phyloP scores from a whole-genome alignment of 352 stramenopile genomes.

The Globisporangium parvum region DNA sequence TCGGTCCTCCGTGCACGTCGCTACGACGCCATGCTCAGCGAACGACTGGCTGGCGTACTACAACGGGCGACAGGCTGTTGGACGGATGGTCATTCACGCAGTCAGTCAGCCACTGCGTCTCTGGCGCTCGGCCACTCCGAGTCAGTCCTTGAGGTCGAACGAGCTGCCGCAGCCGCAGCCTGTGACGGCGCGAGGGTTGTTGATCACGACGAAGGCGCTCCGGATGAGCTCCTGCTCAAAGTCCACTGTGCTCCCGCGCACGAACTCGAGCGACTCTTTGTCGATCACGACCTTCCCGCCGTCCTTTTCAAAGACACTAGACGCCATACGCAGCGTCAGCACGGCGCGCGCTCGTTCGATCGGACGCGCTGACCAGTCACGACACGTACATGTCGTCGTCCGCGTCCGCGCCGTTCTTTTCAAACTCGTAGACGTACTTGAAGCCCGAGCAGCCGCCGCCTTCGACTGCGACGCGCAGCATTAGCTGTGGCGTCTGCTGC shows the following conservation, averaged over 20 bases:
- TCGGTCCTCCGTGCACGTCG: not conserved
- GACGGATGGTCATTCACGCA: too few relatives aligned
- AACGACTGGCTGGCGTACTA: too few relatives aligned
- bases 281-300: conserved; percentile 88
- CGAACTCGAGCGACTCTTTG: conserved; percentile 91
- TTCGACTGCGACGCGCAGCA: conserved; percentile 88
- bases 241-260: conserved; percentile 93
- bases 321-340: not conserved
- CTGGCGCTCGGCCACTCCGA: not conserved
- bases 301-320: conserved; percentile 83
- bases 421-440: conserved; percentile 90
- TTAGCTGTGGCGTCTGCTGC: conserved; percentile 48
- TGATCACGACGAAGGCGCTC: conserved; percentile 92
- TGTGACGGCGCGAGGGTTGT: conserved; percentile 96
- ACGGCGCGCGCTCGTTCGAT: not conserved
- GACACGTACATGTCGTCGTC: conserved; percentile 46
- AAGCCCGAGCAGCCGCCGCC: conserved; percentile 92
- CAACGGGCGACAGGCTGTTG: not conserved
- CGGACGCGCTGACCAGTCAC: not conserved
- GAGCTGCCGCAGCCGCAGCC: conserved; percentile 97
- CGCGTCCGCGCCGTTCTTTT: conserved; percentile 41
- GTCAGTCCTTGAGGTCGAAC: conserved; percentile 96
- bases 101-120: too few relatives aligned
- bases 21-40: too few relatives aligned
- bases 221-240: conserved; percentile 98